Conservation (phyloP, 805 yeast genomes). For the Schizosaccharomyces octosporus region DNA sequence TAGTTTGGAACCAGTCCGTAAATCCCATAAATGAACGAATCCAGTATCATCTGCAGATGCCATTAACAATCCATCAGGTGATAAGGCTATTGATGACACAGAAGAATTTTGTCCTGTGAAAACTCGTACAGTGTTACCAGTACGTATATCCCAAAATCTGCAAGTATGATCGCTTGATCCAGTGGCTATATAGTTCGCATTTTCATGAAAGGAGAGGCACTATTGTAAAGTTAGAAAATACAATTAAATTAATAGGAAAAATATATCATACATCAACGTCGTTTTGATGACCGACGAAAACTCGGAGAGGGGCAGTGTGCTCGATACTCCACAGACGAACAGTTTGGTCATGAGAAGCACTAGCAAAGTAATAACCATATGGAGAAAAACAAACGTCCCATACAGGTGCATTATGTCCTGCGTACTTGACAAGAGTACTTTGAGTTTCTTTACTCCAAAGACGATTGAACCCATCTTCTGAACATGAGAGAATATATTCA, state of each 20-base stretch:
- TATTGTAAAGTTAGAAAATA: neutral
- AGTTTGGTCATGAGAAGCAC: constrained; percentile 92
- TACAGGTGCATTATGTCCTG: constrained; percentile 86
- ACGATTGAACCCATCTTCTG: constrained; percentile 80
- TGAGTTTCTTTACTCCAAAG: constrained; percentile 86
- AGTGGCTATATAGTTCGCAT: constrained; percentile 78
- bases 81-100: constrained; percentile 57
- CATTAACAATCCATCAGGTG: constrained; percentile 92
- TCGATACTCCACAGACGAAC: constrained; percentile 96
- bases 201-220: constrained; percentile 71
- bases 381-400: constrained; percentile 96
- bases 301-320: constrained; percentile 83
- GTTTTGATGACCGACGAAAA: constrained; percentile 88
- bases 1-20: constrained; percentile 66
- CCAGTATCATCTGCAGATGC: constrained; percentile 91
- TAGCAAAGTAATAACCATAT: constrained; percentile 90
- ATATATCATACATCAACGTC: constrained; percentile 51
- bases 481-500: constrained; percentile 48
- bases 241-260: neutral
- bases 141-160: constrained; percentile 90
- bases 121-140: constrained; percentile 72
- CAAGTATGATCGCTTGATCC: constrained; percentile 90
- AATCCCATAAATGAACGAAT: constrained; percentile 74
- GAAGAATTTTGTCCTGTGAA: constrained; percentile 83
- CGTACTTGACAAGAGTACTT: constrained; percentile 72